phyloP scores from a whole-genome alignment of 441 rosid genomes.

The Gossypium armourianum region DNA sequence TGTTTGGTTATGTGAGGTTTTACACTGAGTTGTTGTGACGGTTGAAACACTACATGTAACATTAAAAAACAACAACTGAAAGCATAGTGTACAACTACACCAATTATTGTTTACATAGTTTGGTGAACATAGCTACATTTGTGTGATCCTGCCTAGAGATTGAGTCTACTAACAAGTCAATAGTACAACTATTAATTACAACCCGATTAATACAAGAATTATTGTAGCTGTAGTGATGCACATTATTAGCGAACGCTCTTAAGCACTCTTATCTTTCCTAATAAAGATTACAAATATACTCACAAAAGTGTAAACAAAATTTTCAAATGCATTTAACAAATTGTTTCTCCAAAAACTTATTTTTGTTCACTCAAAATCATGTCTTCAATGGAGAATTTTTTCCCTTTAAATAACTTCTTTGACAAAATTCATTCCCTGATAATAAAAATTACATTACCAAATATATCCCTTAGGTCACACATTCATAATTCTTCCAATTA shows the following conservation, averaged over 20 bases:
- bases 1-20: background rate
- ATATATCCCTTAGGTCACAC: background rate
- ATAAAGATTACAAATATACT: background rate
- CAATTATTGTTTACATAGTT: background rate
- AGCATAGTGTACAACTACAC: background rate
- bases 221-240: background rate
- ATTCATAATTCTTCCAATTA: background rate
- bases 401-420: no score
- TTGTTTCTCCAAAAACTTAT: background rate
- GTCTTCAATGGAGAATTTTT: background rate
- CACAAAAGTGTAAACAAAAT: background rate
- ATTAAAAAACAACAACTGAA: background rate
- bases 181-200: background rate
- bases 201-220: background rate
- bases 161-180: background rate
- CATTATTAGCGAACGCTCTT: background rate
- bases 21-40: background rate
- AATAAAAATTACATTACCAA: no score
- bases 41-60: background rate
- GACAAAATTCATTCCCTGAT: background rate
- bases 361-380: no score
- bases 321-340: background rate
- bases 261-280: background rate
- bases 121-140: background rate
- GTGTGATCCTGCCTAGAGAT: background rate